A percentile compares a stretch with the other conserved stretches of the same genome.
Conservation (phyloP, 2,329 filamentous ascomycete species). For the Raffaelea deltoideospora region DNA sequence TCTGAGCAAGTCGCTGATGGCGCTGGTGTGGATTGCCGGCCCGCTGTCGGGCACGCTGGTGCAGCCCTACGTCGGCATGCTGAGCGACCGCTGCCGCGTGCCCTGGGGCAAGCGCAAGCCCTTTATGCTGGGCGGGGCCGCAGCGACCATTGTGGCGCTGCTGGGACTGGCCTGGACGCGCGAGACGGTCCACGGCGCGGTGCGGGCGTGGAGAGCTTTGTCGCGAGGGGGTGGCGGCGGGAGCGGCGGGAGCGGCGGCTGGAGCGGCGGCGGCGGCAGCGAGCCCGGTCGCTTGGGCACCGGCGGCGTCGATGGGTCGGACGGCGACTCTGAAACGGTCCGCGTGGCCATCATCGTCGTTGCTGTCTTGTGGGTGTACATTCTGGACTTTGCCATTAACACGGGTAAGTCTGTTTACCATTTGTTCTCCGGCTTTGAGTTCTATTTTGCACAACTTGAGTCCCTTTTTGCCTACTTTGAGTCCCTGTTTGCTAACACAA, state of each 20-base stretch:
- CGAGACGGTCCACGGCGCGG: slow-evolving; percentile 53
- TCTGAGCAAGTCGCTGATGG: slow-evolving; percentile 69
- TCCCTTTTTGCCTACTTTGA: not conserved
- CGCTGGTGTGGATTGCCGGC: slow-evolving; percentile 72
- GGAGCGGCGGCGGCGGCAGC: not conserved
- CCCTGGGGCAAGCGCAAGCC: slow-evolving; percentile 67
- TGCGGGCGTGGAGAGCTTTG: too few species aligned
- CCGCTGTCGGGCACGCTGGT: slow-evolving; percentile 65
- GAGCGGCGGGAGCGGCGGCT: too few species aligned
- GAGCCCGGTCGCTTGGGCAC: too few species aligned
- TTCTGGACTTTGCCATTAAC: slow-evolving; percentile 90
- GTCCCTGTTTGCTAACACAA: not conserved
- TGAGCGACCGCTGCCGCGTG: slow-evolving; percentile 62
- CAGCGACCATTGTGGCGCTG: slow-evolving; percentile 51
- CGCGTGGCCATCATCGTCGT: slow-evolving; percentile 55
- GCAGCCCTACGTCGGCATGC: slow-evolving; percentile 69
- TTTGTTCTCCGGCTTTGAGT: not conserved
- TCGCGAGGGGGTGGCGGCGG: too few species aligned
- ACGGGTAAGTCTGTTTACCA: slow-evolving; percentile 41
- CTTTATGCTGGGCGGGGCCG: slow-evolving; percentile 59
- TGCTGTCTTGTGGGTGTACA: slow-evolving; percentile 75
- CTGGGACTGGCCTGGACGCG: slow-evolving; percentile 59
- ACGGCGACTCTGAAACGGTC: slow-evolving; percentile 21
- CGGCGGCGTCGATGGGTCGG: not conserved
- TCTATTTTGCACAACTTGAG: not conserved